These are phyloP conservation scores for Ophiognomonia clavigignenti-juglandacearum DNA, from an alignment of 2,329 filamentous ascomycete species.

Conservation along the genomic window DNA sequence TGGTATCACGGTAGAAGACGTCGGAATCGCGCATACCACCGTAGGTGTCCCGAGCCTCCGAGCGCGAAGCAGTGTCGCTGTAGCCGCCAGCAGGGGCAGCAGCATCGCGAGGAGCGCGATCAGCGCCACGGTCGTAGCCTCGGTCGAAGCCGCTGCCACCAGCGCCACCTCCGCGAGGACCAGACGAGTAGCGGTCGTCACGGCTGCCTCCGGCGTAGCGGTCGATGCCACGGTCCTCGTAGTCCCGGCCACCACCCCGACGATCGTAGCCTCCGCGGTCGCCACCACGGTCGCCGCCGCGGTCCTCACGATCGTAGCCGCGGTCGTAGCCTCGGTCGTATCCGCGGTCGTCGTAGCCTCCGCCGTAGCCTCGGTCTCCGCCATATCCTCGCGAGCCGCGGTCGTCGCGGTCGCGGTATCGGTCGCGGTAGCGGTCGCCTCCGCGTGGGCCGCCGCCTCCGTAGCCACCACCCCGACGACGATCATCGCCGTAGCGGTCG, in stretches of 20 bases:
- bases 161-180: constrained; percentile 8
- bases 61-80: constrained; percentile 23
- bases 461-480: constrained; percentile 59
- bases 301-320: constrained; percentile 38
- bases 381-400: constrained; percentile 21
- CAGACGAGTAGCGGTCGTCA: constrained; percentile 12
- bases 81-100: constrained; percentile 23
- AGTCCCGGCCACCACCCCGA: constrained; percentile 2
- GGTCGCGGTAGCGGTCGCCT: constrained; percentile 25
- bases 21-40: constrained; percentile 19
- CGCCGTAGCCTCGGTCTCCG: constrained; percentile 38
- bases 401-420: constrained; percentile 18
- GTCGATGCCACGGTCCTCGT: constrained; percentile 26
- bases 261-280: constrained; percentile 25
- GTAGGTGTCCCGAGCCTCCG: constrained; percentile 25
- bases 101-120: constrained; percentile 25
- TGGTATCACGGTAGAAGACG: not conserved
- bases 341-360: constrained; percentile 28
- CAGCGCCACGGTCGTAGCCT: constrained; percentile 7
- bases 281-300: constrained; percentile 30
- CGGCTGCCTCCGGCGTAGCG: constrained; percentile 31
- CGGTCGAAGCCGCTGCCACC: constrained; percentile 13
- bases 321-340: constrained; percentile 39
- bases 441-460: constrained; percentile 33
- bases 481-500: constrained; percentile 58